Evolutionary conservation across 352 stramenopile genomes (phyloP).

Genomic region (Pythium sukuiense): DNA sequence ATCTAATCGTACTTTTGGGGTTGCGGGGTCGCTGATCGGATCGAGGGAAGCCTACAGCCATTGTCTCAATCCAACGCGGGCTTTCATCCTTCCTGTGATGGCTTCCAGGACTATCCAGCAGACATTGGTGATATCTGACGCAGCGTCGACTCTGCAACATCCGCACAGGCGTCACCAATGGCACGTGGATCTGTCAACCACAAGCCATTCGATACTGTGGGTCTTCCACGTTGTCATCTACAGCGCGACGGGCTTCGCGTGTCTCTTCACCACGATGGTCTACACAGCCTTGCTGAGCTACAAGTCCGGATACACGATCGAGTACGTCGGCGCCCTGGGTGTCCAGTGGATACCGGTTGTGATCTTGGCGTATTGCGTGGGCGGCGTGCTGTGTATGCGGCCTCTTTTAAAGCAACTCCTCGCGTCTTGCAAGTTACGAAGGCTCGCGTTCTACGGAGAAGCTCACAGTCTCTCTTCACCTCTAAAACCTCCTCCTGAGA

Average conservation of each 20-base stretch:
- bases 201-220: neutral
- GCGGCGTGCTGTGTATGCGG: neutral
- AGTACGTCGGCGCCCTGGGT: neutral
- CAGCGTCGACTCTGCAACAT: neutral
- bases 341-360: neutral
- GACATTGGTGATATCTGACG: no score
- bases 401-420: neutral
- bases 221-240: neutral
- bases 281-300: neutral
- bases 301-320: neutral
- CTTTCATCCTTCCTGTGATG: no score
- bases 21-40: no score
- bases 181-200: neutral
- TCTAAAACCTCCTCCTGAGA: neutral
- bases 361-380: neutral
- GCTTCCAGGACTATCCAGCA: no score
- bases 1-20: no score
- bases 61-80: no score
- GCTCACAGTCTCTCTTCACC: neutral
- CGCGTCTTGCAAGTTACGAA: neutral
- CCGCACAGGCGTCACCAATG: neutral
- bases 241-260: neutral
- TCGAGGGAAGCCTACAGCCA: no score
- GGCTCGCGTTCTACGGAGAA: neutral
- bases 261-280: neutral